phyloP scores from a whole-genome alignment of 495 filamentous ascomycete species.

The Hyaloscypha hepaticicola region DNA sequence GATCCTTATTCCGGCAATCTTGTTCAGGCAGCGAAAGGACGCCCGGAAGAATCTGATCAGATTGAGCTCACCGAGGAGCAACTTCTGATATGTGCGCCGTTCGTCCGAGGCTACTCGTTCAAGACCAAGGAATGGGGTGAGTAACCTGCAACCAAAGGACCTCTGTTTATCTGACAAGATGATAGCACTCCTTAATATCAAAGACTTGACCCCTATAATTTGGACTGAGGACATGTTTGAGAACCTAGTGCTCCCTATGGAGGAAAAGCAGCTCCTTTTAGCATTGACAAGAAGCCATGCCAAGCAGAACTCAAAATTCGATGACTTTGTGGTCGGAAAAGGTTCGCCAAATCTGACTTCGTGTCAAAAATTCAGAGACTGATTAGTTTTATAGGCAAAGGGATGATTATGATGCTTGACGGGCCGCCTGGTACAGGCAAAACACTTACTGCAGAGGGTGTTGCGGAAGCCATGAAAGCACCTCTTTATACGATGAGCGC shows the following conservation, averaged over 20 bases:
- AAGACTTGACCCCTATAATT: constrained; percentile 32
- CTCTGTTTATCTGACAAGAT: constrained; percentile 9
- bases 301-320: constrained; percentile 6
- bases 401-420: constrained; percentile 28
- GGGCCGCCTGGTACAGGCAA: constrained; percentile 59
- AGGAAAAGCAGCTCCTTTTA: constrained; percentile 21
- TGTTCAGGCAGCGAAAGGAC: neutral
- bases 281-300: constrained; percentile 17
- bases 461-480: constrained; percentile 31
- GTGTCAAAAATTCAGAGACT: neutral
- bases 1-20: neutral
- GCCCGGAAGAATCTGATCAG: neutral
- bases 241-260: constrained; percentile 19
- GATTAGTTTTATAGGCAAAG: constrained; percentile 6
- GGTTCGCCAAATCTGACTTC: constrained; percentile 5
- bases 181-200: constrained; percentile 25
- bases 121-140: constrained; percentile 34
- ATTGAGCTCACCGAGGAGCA: neutral
- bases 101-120: constrained; percentile 33
- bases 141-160: neutral
- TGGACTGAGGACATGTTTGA: constrained; percentile 26
- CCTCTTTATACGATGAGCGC: constrained; percentile 22
- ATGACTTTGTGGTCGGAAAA: constrained; percentile 26
- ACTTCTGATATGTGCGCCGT: constrained; percentile 32
- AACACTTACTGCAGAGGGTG: constrained; percentile 52